Evolutionary conservation across 441 rosid species (phyloP).

Genomic region (Mallotus repandus): DNA sequence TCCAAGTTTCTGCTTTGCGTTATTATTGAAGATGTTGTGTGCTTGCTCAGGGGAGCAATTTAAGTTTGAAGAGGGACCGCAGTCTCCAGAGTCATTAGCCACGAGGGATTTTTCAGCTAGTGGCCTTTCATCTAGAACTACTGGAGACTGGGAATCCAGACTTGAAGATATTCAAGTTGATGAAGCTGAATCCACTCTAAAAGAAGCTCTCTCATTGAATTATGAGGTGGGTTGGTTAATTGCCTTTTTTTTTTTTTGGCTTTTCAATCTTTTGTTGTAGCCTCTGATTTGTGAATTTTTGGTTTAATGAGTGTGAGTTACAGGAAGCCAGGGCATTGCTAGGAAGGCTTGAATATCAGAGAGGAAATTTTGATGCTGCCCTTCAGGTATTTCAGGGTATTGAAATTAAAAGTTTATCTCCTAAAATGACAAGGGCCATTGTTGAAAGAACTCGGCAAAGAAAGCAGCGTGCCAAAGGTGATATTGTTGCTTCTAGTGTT

Average conservation of each 20-base stretch:
- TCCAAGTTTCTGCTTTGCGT: neutral
- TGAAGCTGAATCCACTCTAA: constrained; percentile 92
- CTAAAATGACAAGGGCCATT: constrained; percentile 70
- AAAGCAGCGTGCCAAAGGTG: constrained; percentile 56
- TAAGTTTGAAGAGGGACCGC: constrained; percentile 79
- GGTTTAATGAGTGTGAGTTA: constrained; percentile 20
- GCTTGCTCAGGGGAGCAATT: constrained; percentile 96
- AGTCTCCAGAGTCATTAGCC: constrained; percentile 87
- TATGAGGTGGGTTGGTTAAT: constrained; percentile 58
- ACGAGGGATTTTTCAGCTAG: constrained; percentile 90
- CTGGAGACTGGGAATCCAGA: constrained; percentile 75
- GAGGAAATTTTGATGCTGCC: constrained; percentile 93
- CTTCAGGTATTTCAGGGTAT: constrained; percentile 95
- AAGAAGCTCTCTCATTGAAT: constrained; percentile 92
- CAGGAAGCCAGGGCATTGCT: constrained; percentile 97
- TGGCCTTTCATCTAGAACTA: constrained; percentile 70
- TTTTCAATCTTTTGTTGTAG: neutral
- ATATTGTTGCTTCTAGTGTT: constrained; percentile 38
- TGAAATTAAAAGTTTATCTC: constrained; percentile 59
- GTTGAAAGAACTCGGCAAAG: constrained; percentile 51
- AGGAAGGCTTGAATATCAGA: constrained; percentile 90
- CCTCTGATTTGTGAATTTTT: neutral
- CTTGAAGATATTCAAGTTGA: constrained; percentile 77
- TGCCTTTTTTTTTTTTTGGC: neutral
- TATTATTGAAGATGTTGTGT: constrained; percentile 69